Evolutionary conservation across 73 alveolate genomes (phyloP).

Genomic region (Vitrella brassicaformis): DNA sequence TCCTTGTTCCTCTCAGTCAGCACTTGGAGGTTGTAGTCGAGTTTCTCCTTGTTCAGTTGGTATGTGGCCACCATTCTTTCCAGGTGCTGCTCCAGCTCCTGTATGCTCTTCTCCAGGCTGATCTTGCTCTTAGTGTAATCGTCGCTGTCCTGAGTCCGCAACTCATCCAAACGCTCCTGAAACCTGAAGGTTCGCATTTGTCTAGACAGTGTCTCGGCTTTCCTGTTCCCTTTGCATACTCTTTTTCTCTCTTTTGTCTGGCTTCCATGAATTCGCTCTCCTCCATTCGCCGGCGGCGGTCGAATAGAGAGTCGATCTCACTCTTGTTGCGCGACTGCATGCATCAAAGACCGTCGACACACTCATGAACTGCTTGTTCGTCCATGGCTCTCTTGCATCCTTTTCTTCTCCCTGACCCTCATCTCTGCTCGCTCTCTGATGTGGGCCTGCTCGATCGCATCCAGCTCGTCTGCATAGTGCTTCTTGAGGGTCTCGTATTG

Average conservation of each 20-base stretch:
- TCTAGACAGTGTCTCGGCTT: too few relatives aligned
- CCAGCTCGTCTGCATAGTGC: too few relatives aligned
- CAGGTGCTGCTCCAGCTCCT: constrained; percentile 60
- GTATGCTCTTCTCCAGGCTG: constrained; percentile 59
- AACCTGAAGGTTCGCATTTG: constrained; percentile 6
- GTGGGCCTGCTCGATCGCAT: too few relatives aligned
- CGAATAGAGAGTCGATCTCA: background rate
- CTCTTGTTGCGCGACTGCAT: background rate
- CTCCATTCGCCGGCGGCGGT: background rate
- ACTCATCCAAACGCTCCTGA: constrained; percentile 51
- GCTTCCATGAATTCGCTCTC: background rate
- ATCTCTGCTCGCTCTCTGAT: too few relatives aligned
- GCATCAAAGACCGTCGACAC: background rate
- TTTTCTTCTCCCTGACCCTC: too few relatives aligned
- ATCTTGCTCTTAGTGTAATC: constrained; percentile 58
- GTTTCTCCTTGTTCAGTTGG: constrained; percentile 63
- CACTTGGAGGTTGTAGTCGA: constrained; percentile 57
- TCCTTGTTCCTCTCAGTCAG: constrained; percentile 58
- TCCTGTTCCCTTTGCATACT: too few relatives aligned
- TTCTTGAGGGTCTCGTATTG: too few relatives aligned
- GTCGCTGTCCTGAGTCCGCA: constrained; percentile 57
- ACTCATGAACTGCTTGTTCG: background rate
- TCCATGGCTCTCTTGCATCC: too few relatives aligned
- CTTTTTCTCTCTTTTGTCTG: constrained; percentile 27
- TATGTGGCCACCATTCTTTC: constrained; percentile 69